phyloP scores from a whole-genome alignment of 495 filamentous ascomycete genomes.

The Trypethelium eluteriae region DNA sequence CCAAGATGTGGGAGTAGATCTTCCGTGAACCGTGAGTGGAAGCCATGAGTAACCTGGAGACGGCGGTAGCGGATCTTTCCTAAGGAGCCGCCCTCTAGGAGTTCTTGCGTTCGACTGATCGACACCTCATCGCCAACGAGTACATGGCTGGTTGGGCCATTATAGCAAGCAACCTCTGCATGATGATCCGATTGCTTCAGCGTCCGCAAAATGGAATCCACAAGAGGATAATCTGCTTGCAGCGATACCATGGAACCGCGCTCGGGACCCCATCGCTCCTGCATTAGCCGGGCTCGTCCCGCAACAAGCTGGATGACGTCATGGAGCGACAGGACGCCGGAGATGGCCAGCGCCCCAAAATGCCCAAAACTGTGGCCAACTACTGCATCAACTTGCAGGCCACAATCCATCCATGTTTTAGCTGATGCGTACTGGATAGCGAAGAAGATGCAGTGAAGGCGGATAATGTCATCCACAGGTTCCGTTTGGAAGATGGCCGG shows the following conservation, averaged over 20 bases:
- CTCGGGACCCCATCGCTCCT: conserved; percentile 14
- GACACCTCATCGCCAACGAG: conserved; percentile 28
- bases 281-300: conserved; percentile 20
- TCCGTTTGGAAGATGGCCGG: conserved; percentile 4
- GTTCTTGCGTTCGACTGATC: conserved; percentile 17
- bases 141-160: conserved; percentile 32
- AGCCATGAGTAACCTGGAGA: conserved; percentile 68
- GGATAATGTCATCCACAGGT: neutral
- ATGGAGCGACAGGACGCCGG: conserved; percentile 21
- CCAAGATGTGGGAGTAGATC: conserved; percentile 63
- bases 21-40: conserved; percentile 74
- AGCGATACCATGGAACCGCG: conserved; percentile 33
- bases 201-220: neutral
- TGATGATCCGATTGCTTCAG: neutral
- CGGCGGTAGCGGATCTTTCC: conserved; percentile 32
- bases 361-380: conserved; percentile 33
- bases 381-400: conserved; percentile 30
- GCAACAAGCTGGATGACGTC: conserved; percentile 24
- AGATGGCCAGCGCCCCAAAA: conserved; percentile 24
- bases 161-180: conserved; percentile 37
- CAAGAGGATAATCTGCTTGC: conserved; percentile 3
- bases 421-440: conserved; percentile 35
- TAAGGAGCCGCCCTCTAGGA: conserved; percentile 24
- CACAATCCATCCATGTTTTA: conserved; percentile 31
- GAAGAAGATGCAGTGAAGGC: conserved; percentile 31